phyloP scores from a whole-genome alignment of 768 basidiomycete species.

The Kwoniella sp. region DNA sequence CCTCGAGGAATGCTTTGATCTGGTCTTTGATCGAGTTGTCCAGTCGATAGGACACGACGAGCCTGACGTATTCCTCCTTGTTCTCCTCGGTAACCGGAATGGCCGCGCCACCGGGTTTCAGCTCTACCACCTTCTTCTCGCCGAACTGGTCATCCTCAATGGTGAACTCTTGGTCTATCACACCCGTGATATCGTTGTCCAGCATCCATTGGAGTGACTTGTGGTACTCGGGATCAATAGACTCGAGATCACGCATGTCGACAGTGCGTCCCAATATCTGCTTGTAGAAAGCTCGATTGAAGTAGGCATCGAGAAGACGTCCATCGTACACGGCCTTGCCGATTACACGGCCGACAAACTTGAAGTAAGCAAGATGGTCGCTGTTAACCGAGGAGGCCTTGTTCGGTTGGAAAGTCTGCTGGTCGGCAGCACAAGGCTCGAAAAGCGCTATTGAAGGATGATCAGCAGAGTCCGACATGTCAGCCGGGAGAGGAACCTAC shows the following conservation, averaged over 20 bases:
- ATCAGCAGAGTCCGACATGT: slow-evolving; percentile 12
- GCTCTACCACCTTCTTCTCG: slow-evolving; percentile 77
- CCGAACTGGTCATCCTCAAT: slow-evolving; percentile 98
- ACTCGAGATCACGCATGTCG: slow-evolving; percentile 94
- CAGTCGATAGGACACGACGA: slow-evolving; percentile 90
- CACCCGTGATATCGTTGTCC: slow-evolving; percentile 73
- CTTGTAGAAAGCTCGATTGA: slow-evolving; percentile 92
- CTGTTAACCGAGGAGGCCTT: slow-evolving; percentile 64
- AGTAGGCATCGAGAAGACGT: slow-evolving; percentile 94
- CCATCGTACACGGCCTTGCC: slow-evolving; percentile 98
- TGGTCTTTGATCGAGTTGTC: slow-evolving; percentile 94
- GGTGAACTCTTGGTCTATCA: slow-evolving; percentile 74
- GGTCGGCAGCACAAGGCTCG: slow-evolving; percentile 95
- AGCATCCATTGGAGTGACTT: slow-evolving; percentile 97
- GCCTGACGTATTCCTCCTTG: slow-evolving; percentile 91
- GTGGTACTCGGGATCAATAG: slow-evolving; percentile 95
- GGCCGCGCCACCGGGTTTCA: slow-evolving; percentile 81
- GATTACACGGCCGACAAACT: slow-evolving; percentile 95
- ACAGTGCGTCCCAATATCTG: slow-evolving; percentile 92
- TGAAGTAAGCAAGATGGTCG: slow-evolving; percentile 96
- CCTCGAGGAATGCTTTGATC: slow-evolving; percentile 82
- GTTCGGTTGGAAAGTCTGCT: slow-evolving; percentile 87
- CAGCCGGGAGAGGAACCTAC: slow-evolving; percentile 25
- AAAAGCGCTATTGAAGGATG: slow-evolving; percentile 68
- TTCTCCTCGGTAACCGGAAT: slow-evolving; percentile 94